Base-by-base conservation (phyloP, 2,329 filamentous ascomycete species). In the Trichoderma hamatum region DNA sequence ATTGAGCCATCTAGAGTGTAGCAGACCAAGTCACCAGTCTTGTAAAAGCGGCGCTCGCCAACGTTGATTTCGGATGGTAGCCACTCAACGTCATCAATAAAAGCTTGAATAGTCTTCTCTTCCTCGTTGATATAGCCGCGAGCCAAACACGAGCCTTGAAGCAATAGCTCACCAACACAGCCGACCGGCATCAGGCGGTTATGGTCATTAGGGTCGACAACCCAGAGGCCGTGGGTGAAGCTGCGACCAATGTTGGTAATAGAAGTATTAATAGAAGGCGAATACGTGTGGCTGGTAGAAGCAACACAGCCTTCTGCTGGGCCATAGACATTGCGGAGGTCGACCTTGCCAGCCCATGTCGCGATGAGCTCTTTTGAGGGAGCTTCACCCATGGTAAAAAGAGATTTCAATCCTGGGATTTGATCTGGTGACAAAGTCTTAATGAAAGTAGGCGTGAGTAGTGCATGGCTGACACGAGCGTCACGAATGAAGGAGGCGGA, bases 331-430 rank as follows among this genome's bases (percentile, higher is more conserved):
- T 72, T 73, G 21, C 67, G 16, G 1, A 74, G 26, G 0, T 39
- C 39, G 3, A 71, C 34, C 1, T 64, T 16, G 10, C 52, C 67
- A 7, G 28, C 46, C 75, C 75, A 76, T 7, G 7, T 34, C 3
- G 63, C 55, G 11, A 66, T 6, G 28, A 6, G 70, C 65, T 28
- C 70, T 78, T 7, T 84, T 80, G 67, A 85, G 0, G 70, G 28
- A 6, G 70, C 49, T 36, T 73, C 73, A 1, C 73, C 72, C 7
- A 16, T 62, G 0, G 69, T 13, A 1, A 71, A 30, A 5, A 73
- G 54, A 0, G 68, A 59, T 34, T 71, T 65, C 2, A 74, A 19
- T 21, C 19, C 52, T 3, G 71, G 70, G 10, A 71, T 30, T 21
- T 54, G 52, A 0, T 54, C 26, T 0, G 68, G 67, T 16, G 43